phyloP scores from a whole-genome alignment of 2,329 filamentous ascomycete genomes.

The Epicoccum sorghinum region DNA sequence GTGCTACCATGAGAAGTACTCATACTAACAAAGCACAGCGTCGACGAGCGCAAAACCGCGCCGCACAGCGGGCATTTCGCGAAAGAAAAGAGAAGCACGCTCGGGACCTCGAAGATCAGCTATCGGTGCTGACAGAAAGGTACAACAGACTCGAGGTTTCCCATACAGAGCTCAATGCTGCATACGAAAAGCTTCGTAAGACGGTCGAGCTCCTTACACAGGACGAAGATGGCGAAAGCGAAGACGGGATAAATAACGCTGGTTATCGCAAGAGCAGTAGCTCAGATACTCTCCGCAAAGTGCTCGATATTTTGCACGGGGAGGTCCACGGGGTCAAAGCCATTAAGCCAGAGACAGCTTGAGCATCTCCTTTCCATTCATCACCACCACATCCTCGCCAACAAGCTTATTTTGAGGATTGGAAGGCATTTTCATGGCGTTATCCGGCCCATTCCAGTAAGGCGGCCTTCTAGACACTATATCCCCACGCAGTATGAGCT shows the following conservation, averaged over 20 bases:
- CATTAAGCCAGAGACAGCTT: constrained; percentile 33
- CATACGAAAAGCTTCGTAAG: constrained; percentile 50
- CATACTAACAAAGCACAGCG: constrained; percentile 49
- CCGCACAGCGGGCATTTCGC: constrained; percentile 66
- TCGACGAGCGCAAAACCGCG: constrained; percentile 65
- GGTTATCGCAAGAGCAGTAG: constrained; percentile 35
- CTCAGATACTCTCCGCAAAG: constrained; percentile 45
- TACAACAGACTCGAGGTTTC: constrained; percentile 63
- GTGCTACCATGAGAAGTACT: not conserved
- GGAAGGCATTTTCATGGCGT: not conserved
- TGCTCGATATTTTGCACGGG: constrained; percentile 48
- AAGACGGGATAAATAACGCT: constrained; percentile 31
- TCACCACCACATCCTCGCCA: constrained; percentile 18
- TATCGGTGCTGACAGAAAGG: constrained; percentile 60
- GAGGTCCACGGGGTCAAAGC: constrained; percentile 37
- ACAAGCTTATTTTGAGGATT: constrained; percentile 4
- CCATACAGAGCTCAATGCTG: constrained; percentile 52
- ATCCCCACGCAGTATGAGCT: not conserved
- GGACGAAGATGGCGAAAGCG: constrained; percentile 41
- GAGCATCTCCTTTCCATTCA: not conserved
- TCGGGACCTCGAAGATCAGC: constrained; percentile 65
- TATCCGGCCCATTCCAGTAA: not conserved
- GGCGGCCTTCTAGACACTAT: constrained; percentile 2
- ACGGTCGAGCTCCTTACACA: constrained; percentile 47
- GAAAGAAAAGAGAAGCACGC: constrained; percentile 70